These are phyloP conservation scores for Cutaneotrichosporon sp. DNA, from an alignment of 1,284 basidiomycete genomes.

Conservation along the genomic window DNA sequence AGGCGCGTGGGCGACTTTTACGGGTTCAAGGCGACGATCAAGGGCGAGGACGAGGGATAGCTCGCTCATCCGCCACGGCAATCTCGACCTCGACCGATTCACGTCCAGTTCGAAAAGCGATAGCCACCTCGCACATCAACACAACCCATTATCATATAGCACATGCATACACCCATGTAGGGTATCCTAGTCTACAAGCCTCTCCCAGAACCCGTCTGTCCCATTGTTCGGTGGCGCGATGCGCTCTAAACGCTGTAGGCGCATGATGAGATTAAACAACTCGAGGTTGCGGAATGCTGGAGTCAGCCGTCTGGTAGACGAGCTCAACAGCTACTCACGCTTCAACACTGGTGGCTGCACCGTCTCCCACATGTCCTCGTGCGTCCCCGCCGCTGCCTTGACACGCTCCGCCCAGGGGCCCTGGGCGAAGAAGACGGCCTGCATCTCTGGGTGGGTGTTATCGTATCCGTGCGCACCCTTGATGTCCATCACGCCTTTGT, in stretches of 20 bases:
- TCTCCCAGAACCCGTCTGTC: constrained; percentile 17
- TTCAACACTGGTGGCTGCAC: constrained; percentile 70
- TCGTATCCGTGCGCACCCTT: constrained; percentile 53
- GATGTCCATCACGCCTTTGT: constrained; percentile 7
- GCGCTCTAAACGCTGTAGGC: constrained; percentile 65
- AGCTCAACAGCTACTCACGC: constrained; percentile 26
- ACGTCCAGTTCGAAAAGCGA: neutral
- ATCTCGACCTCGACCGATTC: neutral
- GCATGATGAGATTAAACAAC: constrained; percentile 76
- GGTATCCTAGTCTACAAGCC: neutral
- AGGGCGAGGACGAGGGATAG: neutral
- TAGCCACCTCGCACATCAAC: neutral
- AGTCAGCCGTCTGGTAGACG: neutral
- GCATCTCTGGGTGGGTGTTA: constrained; percentile 72
- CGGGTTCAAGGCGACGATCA: constrained; percentile 16
- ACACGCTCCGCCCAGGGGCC: constrained; percentile 18
- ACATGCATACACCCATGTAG: constrained; percentile 5
- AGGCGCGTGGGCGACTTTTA: constrained; percentile 28
- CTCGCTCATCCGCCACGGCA: neutral
- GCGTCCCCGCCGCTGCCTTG: constrained; percentile 6
- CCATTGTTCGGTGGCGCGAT: constrained; percentile 59
- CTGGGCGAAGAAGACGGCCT: constrained; percentile 77
- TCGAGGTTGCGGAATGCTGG: constrained; percentile 74
- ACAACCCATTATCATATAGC: neutral
- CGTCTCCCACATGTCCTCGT: constrained; percentile 31